phyloP scores from a whole-genome alignment of 2,329 filamentous ascomycete species.

The Penicillium janthinellum region DNA sequence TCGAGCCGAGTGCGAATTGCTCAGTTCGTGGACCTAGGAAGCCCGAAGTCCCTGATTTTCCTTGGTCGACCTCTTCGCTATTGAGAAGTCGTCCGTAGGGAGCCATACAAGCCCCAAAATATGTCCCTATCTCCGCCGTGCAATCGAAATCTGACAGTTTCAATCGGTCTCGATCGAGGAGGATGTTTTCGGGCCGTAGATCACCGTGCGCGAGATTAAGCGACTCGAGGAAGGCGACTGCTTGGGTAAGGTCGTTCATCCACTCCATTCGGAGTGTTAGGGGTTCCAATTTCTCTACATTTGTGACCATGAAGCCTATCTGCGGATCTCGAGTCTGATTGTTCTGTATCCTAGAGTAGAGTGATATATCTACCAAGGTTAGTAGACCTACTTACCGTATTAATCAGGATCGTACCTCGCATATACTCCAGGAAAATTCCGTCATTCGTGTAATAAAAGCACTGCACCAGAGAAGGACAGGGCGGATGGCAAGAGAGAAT shows the following conservation, averaged over 20 bases:
- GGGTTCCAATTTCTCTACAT: constrained; percentile 31
- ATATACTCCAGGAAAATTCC: constrained; percentile 36
- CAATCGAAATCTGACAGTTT: constrained; percentile 36
- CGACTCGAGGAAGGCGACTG: constrained; percentile 35
- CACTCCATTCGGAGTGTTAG: constrained; percentile 31
- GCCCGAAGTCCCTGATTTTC: constrained; percentile 25
- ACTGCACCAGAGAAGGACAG: constrained; percentile 30
- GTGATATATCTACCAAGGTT: constrained; percentile 24
- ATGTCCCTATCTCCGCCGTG: constrained; percentile 29
- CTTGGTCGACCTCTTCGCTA: constrained; percentile 23
- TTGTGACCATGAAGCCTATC: constrained; percentile 29
- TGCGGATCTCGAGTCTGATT: constrained; percentile 27
- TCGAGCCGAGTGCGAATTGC: constrained; percentile 36
- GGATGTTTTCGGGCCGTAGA: constrained; percentile 35
- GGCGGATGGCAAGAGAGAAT: constrained; percentile 24
- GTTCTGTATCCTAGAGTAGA: constrained; percentile 29
- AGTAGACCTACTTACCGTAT: constrained; percentile 14
- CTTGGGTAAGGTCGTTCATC: constrained; percentile 37
- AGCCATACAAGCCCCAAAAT: constrained; percentile 28
- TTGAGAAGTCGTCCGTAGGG: constrained; percentile 35
- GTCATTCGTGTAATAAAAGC: constrained; percentile 24
- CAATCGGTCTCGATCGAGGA: constrained; percentile 31
- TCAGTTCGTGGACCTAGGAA: constrained; percentile 34
- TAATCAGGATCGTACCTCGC: constrained; percentile 25
- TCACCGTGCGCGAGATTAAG: constrained; percentile 37